phyloP scores from a whole-genome alignment of 1,139 yeast species.

The Suzukiozyma palmioleophila region DNA sequence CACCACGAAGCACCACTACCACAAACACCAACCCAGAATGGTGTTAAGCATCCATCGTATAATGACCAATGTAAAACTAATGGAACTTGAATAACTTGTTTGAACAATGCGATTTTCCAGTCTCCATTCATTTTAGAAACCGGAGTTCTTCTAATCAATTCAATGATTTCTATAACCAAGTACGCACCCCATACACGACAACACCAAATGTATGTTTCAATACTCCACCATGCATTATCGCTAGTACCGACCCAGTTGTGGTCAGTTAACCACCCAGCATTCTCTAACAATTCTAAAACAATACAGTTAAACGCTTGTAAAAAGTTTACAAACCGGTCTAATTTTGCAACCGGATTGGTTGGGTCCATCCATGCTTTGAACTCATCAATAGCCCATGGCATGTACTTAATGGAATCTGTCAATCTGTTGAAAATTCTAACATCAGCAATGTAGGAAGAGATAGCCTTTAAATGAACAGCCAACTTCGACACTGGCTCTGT shows the following conservation, averaged over 20 bases:
- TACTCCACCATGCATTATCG: constrained; percentile 41
- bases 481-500: constrained; percentile 17
- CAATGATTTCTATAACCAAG: constrained; percentile 44
- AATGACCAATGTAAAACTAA: constrained; percentile 58
- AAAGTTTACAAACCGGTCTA: constrained; percentile 35
- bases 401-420: constrained; percentile 47
- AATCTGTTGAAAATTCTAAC: constrained; percentile 52
- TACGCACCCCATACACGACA: constrained; percentile 57
- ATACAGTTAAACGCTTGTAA: constrained; percentile 41
- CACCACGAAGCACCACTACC: constrained; percentile 48
- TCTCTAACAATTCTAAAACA: constrained; percentile 48
- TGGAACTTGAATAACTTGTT: constrained; percentile 47
- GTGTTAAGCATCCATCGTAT: constrained; percentile 49
- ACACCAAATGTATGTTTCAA: constrained; percentile 46
- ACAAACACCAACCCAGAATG: constrained; percentile 49
- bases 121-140: constrained; percentile 27
- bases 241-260: constrained; percentile 50
- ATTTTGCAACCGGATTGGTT: constrained; percentile 20
- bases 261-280: constrained; percentile 55
- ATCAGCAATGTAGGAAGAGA: constrained; percentile 48
- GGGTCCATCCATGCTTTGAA: constrained; percentile 26
- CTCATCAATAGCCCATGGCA: constrained; percentile 48
- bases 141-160: constrained; percentile 40
- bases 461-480: constrained; percentile 36
- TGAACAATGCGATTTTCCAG: constrained; percentile 36